phyloP scores from a whole-genome alignment of 225 moss, liverwort and hornwort species.

The Lunularia cruciata region DNA sequence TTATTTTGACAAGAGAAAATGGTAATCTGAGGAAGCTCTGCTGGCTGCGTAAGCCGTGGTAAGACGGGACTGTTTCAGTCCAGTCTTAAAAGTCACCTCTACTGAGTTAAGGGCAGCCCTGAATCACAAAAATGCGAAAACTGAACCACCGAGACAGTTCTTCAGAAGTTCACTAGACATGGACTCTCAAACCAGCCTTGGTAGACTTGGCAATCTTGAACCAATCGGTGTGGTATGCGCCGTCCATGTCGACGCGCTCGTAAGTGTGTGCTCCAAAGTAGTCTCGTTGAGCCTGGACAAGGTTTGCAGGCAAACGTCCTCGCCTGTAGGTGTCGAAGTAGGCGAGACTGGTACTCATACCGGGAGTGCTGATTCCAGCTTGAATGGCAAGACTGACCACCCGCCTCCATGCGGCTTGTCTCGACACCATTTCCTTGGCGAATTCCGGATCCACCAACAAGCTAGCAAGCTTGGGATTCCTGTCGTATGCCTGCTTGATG shows the following conservation, averaged over 20 bases:
- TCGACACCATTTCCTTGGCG: slow-evolving; percentile 87
- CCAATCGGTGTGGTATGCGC: slow-evolving; percentile 72
- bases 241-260: slow-evolving; percentile 65
- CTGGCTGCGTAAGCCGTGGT: slow-evolving; percentile 16
- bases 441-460: slow-evolving; percentile 82
- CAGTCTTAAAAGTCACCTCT: slow-evolving; percentile 12
- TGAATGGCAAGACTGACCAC: slow-evolving; percentile 77
- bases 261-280: slow-evolving; percentile 92
- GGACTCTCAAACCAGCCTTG: slow-evolving; percentile 25
- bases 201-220: slow-evolving; percentile 72
- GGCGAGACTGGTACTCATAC: slow-evolving; percentile 79
- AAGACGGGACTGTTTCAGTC: slow-evolving; percentile 19
- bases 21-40: slow-evolving; percentile 22
- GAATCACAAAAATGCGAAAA: slow-evolving; percentile 45
- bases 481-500: slow-evolving; percentile 84
- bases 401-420: slow-evolving; percentile 77
- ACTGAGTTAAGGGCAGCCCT: slow-evolving; percentile 13
- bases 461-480: slow-evolving; percentile 64
- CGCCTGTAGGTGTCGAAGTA: slow-evolving; percentile 85
- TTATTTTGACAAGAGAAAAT: slow-evolving; percentile 13
- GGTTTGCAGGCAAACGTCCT: slow-evolving; percentile 71
- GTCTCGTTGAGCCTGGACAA: slow-evolving; percentile 88
- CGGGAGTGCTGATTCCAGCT: slow-evolving; percentile 78
- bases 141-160: slow-evolving; percentile 14
- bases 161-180: slow-evolving; percentile 16